Conservation (phyloP, 2,329 filamentous ascomycete genomes). For the Ascochyta viciae-villosae region DNA sequence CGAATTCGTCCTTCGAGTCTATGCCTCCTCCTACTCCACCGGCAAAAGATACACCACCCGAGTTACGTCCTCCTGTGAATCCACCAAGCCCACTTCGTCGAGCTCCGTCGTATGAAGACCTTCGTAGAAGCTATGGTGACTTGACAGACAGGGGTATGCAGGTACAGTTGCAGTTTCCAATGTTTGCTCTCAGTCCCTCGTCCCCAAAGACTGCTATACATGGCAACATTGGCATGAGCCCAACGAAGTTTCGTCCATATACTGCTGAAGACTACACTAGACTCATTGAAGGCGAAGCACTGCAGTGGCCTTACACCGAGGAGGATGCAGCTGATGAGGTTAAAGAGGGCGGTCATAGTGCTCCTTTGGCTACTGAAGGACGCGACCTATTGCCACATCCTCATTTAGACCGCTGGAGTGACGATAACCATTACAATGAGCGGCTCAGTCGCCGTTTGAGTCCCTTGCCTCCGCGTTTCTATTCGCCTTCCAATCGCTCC, state of each 20-base stretch:
- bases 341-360: constrained; percentile 17
- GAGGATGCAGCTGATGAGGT: constrained; percentile 12
- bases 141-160: constrained; percentile 12
- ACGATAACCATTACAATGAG: constrained; percentile 19
- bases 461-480: constrained; percentile 37
- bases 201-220: constrained; percentile 19
- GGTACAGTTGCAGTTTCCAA: constrained; percentile 23
- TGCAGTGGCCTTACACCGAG: constrained; percentile 27
- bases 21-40: constrained; percentile 51
- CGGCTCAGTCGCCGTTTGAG: constrained; percentile 9
- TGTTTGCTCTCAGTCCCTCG: constrained; percentile 23
- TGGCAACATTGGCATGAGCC: constrained; percentile 24
- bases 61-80: constrained; percentile 11
- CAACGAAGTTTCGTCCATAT: constrained; percentile 33
- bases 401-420: constrained; percentile 24
- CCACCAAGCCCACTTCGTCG: constrained; percentile 29
- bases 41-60: constrained; percentile 53
- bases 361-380: constrained; percentile 13
- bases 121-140: constrained; percentile 24
- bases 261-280: constrained; percentile 38
- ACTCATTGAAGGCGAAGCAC: constrained; percentile 32
- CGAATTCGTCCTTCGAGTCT: constrained; percentile 18
- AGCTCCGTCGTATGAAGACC: constrained; percentile 19
- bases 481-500: constrained; percentile 38
- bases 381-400: constrained; percentile 14